These are phyloP conservation scores for Amylocystis lapponica DNA, from an alignment of 768 basidiomycete genomes.

Conservation along the genomic window DNA sequence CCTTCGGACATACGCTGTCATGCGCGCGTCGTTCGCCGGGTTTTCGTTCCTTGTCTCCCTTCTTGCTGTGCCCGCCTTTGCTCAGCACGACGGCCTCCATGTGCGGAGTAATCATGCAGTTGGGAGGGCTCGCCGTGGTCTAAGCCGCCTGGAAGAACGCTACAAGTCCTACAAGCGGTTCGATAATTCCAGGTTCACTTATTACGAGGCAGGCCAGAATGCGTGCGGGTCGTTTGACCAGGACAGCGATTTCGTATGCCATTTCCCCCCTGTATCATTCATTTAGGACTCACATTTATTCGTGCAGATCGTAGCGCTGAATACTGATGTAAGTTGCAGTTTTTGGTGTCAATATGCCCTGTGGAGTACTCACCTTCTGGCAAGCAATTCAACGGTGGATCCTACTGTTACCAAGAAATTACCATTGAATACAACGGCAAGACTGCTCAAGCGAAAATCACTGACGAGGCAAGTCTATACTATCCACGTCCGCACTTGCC, in stretches of 20 bases:
- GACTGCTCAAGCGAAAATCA: constrained; percentile 49
- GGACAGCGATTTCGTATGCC: constrained; percentile 12
- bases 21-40: neutral
- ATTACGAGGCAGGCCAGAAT: constrained; percentile 18
- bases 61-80: constrained; percentile 2
- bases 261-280: neutral
- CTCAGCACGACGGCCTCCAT: neutral
- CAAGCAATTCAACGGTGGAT: constrained; percentile 53
- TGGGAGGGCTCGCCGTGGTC: neutral
- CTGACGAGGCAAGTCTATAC: constrained; percentile 43
- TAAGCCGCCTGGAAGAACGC: too few relatives aligned
- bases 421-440: constrained; percentile 58
- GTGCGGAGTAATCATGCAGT: neutral
- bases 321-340: constrained; percentile 19
- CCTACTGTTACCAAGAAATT: constrained; percentile 54
- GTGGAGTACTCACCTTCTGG: neutral
- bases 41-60: constrained; percentile 1
- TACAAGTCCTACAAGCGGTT: constrained; percentile 8
- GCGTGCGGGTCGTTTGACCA: constrained; percentile 16
- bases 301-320: constrained; percentile 53
- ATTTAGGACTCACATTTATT: too few relatives aligned
- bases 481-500: too few relatives aligned
- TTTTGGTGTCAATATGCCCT: neutral
- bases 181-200: constrained; percentile 14
- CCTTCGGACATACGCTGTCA: neutral